These are phyloP conservation scores for Dipodascus albidus DNA, from an alignment of 805 yeast genomes.

Conservation along the genomic window DNA sequence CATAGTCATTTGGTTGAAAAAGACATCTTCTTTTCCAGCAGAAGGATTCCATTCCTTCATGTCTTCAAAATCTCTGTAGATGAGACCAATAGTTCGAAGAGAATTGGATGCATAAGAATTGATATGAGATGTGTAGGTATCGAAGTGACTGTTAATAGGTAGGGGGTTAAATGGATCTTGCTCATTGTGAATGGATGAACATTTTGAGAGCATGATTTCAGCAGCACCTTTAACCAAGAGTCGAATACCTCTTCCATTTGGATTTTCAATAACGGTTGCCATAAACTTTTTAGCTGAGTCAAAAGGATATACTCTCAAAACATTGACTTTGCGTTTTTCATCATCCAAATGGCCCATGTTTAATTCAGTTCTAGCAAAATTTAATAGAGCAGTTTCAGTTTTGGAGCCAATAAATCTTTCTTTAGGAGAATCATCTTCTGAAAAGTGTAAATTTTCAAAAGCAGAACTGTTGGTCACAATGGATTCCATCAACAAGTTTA, in stretches of 20 bases:
- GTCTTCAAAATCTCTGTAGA: constrained; percentile 54
- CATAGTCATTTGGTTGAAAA: constrained; percentile 31
- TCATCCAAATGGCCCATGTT: constrained; percentile 34
- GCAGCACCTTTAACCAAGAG: constrained; percentile 88
- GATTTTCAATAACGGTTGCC: constrained; percentile 52
- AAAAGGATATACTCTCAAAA: constrained; percentile 74
- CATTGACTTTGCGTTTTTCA: constrained; percentile 31
- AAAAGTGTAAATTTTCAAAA: constrained; percentile 49
- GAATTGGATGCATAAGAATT: constrained; percentile 64
- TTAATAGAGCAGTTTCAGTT: constrained; percentile 82
- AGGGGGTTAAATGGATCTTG: background rate
- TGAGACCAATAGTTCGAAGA: constrained; percentile 79
- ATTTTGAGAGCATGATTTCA: constrained; percentile 61
- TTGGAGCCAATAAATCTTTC: constrained; percentile 83
- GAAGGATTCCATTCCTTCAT: background rate
- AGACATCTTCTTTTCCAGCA: constrained; percentile 13
- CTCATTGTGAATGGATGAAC: constrained; percentile 29
- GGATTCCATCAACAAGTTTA: constrained; percentile 36
- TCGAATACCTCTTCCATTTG: constrained; percentile 33
- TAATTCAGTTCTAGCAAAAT: constrained; percentile 50
- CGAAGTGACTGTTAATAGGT: background rate
- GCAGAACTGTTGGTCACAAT: constrained; percentile 79
- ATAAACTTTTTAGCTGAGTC: constrained; percentile 93
- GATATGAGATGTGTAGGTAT: constrained; percentile 31
- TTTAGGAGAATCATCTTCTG: constrained; percentile 18